Base-by-base conservation (phyloP, 1,284 basidiomycete species). In the Fistulina hepatica region DNA sequence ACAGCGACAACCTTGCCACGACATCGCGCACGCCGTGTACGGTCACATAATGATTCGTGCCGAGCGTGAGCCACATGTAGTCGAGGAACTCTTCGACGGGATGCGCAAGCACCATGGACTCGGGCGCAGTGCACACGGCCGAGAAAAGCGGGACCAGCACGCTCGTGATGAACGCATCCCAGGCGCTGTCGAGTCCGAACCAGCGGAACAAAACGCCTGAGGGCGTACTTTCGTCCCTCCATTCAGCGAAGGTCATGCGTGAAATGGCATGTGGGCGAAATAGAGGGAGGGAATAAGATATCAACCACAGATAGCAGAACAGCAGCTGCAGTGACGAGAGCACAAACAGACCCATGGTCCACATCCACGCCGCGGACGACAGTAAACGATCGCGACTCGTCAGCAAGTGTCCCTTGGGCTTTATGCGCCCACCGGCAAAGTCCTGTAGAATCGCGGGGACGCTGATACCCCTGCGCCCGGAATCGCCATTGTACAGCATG, bases 141-240 rank as follows among this genome's bases (percentile, higher is more conserved):
- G 77, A 80, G 51, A 82, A 81, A 30, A 84, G 54, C 0, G 79
- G 77, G 1, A 76, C 48, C 34, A 84, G 52, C 0, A 83, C 58
- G 15, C 65, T 61, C 3, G 60, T 51, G 4, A 70, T 60, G 51
- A 82, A 82, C 5, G 55, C 49, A n/a, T 49, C 48, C 74, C 78
- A 82, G 0, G 59, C 53, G 16, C 44, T 36, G 47, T 76, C 72
- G 41, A 72, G 46, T 4, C 67, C 62, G 2, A 59, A 44, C 44
- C 51, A 54, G 33, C 55, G 56, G 2, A 63, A 60, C 1, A 75
- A 12, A 7, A 52, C 35, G 23, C 58, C 56, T 3, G 25, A 52
- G 5, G 73, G 75, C 8, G 61, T 56, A 2, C 59, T 64, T 8
- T 53, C 47, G 13, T 52, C 46, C 3, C 58, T 51, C 76, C 75